Evolutionary conservation across 202 grass and related monocot species (phyloP), one percentile per base, ranked within the genome.

Genomic region (Zizania palustris): DNA sequence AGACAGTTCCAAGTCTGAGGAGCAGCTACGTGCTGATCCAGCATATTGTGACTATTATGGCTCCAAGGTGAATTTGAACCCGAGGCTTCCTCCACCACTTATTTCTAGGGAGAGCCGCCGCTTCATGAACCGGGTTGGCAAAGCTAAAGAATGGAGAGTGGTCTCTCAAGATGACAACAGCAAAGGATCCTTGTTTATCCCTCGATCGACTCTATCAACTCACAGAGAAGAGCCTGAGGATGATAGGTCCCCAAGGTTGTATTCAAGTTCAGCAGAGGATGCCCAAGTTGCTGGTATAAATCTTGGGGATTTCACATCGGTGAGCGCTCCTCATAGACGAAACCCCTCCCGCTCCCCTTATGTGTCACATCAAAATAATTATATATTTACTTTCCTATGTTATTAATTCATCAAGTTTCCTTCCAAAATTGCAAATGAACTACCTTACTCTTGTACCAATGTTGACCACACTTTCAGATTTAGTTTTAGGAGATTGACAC

Each of bases 221-320:
- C 96, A 99, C 69, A 87, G 83, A 22, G 96, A 99, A 90, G 96
- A 99, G 82, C 84, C 92, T 50, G 96, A 99, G 77, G 92, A 99
- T 81, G 96, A 96, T 59, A 90, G 66, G 65, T 95, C 89, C 16
- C 82, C 96, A 65, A 82, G 80, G 59, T 70, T 91, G 79, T 86
- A 88, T 78, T 88, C 86, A 71, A 85, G 60, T 71, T 78, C 67
- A 41, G 63, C 53, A n/a, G 71, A 93, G 54, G 86, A 90, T 64
- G 67, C 67, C 21, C 79, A 88, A 33, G 63, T 74, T 53, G 77
- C 85, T 51, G 72, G 71, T 62, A 80, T 41, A 14, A 86, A 72
- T 63, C 71, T 87, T 72, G 43, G 70, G 64, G 85, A 94, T 78
- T 86, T 88, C 51, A 69, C 57, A 42, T 77, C 84, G 73, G 95